These are phyloP conservation scores for Diaporthe vaccinii DNA, from an alignment of 2,329 filamentous ascomycete genomes.

Conservation along the genomic window DNA sequence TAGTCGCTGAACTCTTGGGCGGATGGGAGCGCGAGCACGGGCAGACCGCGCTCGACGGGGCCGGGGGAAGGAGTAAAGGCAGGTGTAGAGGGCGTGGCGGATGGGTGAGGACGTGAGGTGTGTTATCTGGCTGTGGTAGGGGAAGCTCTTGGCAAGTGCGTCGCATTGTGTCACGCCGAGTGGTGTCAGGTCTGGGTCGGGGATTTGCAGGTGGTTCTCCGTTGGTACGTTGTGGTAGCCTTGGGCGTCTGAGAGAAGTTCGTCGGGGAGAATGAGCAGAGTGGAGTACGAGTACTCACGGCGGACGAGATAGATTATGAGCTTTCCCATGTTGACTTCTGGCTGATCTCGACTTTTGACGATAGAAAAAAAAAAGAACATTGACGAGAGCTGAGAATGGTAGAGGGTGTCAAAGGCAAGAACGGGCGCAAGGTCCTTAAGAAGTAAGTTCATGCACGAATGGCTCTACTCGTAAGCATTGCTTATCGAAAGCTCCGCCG, in stretches of 20 bases:
- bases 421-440: background rate
- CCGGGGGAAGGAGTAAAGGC: background rate
- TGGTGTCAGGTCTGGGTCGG: background rate
- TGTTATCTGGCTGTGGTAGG: background rate
- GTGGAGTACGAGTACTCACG: background rate
- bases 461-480: too few relatives aligned
- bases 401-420: background rate
- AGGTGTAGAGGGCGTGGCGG: background rate
- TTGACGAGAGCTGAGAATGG: background rate
- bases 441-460: too few relatives aligned
- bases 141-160: background rate
- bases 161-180: background rate
- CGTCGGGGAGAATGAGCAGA: background rate
- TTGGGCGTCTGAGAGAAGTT: background rate
- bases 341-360: background rate
- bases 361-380: background rate
- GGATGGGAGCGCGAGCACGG: background rate
- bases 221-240: background rate
- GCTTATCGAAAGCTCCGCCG: too few relatives aligned
- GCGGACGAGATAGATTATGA: background rate
- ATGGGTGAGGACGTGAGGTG: background rate
- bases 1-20: slow-evolving; percentile 2
- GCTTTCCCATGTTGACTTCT: background rate
- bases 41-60: background rate
- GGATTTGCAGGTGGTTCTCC: background rate